Conservation (phyloP, 257 asterid species). For the Solanum paucissectum region DNA sequence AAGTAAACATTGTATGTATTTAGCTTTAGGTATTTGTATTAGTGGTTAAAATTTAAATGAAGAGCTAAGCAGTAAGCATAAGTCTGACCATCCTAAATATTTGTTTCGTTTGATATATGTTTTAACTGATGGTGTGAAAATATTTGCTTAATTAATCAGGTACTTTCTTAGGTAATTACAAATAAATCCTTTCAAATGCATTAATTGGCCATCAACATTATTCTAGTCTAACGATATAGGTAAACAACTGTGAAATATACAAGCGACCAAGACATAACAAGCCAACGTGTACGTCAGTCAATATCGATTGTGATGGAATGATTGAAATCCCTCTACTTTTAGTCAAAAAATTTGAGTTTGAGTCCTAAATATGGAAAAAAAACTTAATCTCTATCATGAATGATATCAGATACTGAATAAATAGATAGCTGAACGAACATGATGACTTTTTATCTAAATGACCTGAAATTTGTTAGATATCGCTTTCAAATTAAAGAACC, state of each 20-base stretch:
- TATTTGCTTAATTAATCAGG: background rate
- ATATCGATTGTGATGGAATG: background rate
- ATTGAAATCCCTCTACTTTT: accelerated
- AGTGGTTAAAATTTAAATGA: background rate
- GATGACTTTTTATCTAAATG: background rate
- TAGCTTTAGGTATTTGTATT: background rate
- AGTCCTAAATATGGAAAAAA: too few species aligned
- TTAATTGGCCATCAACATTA: background rate
- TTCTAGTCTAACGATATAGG: background rate
- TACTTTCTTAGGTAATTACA: background rate
- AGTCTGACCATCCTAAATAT: background rate
- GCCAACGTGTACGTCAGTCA: background rate
- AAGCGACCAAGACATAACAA: background rate
- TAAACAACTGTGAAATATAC: background rate
- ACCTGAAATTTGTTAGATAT: background rate
- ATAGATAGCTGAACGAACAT: background rate
- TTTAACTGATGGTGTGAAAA: background rate
- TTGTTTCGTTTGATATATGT: background rate
- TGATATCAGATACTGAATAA: too few species aligned
- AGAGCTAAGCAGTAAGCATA: background rate
- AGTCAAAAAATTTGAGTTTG: accelerated
- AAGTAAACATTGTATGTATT: background rate
- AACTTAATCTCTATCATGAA: background rate
- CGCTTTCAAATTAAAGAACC: background rate
- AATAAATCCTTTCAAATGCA: background rate